phyloP scores from a whole-genome alignment of 495 filamentous ascomycete species.

The Staphylotrichum tortipilum region DNA sequence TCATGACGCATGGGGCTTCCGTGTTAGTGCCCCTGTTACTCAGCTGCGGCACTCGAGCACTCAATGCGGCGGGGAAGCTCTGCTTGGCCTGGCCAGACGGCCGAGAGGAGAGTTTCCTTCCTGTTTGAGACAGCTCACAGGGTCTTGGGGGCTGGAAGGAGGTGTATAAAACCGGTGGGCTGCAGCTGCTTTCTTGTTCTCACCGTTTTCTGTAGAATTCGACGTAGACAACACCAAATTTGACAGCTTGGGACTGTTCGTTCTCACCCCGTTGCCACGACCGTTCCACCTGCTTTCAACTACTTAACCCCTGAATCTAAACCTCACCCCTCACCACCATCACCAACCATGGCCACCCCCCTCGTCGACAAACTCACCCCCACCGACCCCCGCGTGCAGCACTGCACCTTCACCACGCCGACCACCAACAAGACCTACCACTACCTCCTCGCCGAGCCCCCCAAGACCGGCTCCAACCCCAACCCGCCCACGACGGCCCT shows the following conservation, averaged over 20 bases:
- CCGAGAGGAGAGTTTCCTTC: no score
- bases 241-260: no score
- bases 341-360: neutral
- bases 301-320: no score
- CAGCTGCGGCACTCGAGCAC: neutral
- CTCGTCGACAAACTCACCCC: conserved; percentile 51
- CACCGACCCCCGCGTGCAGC: conserved; percentile 55
- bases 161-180: neutral
- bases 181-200: no score
- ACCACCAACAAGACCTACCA: conserved; percentile 47
- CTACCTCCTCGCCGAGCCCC: conserved; percentile 60
- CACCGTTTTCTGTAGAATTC: no score
- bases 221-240: neutral
- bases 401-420: conserved; percentile 47
- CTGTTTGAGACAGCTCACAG: neutral
- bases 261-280: no score
- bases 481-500: conserved; percentile 53
- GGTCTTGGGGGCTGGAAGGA: no score
- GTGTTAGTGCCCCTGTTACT: no score
- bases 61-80: neutral
- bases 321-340: no score
- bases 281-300: no score
- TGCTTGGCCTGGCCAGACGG: no score
- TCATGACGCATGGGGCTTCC: neutral
- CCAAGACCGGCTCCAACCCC: conserved; percentile 25